These are phyloP conservation scores for Penicillium sp. DNA, from an alignment of 2,329 filamentous ascomycete genomes.

Conservation along the genomic window DNA sequence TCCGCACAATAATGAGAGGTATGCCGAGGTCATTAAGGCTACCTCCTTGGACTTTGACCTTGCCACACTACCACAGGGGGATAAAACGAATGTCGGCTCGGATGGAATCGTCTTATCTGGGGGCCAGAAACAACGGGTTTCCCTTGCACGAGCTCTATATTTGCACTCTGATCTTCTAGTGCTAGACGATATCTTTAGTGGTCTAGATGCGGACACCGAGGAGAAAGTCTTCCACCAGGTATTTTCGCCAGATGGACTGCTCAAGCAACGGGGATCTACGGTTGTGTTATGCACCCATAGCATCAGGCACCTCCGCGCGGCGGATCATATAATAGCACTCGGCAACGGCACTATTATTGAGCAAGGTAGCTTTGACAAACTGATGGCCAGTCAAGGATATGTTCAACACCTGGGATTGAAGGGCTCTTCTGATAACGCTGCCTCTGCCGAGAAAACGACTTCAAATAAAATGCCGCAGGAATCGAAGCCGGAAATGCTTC, in stretches of 20 bases:
- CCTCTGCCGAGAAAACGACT: background rate
- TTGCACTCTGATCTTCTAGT: background rate
- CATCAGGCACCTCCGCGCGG: background rate
- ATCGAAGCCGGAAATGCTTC: background rate
- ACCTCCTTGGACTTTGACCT: background rate
- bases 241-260: background rate
- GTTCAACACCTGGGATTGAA: background rate
- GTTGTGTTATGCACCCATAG: background rate
- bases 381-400: background rate
- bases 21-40: background rate
- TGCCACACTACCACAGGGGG: background rate
- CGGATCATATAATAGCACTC: background rate
- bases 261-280: background rate
- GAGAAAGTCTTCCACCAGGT: background rate
- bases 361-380: background rate
- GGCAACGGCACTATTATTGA: background rate
- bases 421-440: background rate
- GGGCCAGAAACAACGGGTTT: background rate
- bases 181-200: background rate
- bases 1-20: background rate
- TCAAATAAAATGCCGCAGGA: background rate
- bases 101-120: background rate
- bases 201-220: background rate
- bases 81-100: background rate
- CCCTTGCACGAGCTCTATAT: background rate